A percentile compares a stretch with the other conserved stretches of the same genome.
phyloP scores from a whole-genome alignment of 352 stramenopile genomes.

The Pythium rhizo-oryzae region DNA sequence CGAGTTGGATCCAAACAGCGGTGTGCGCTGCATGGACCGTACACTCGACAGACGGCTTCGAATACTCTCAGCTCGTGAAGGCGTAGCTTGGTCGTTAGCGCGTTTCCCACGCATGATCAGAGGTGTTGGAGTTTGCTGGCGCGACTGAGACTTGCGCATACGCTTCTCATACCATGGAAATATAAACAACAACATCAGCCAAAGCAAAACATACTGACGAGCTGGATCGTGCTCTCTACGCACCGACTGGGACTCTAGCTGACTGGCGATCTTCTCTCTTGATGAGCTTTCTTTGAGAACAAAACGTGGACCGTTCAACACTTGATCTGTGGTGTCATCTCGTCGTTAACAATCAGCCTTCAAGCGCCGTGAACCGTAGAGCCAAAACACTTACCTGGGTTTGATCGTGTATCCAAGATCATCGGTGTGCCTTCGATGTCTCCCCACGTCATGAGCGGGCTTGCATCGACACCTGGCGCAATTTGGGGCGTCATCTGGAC shows the following conservation, averaged over 20 bases:
- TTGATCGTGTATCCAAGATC: slow-evolving; percentile 43
- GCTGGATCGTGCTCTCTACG: slow-evolving; percentile 8
- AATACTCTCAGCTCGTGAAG: slow-evolving; percentile 37
- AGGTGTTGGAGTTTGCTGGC: slow-evolving; percentile 24
- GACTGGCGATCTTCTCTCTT: slow-evolving; percentile 66
- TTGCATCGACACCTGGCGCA: slow-evolving; percentile 68
- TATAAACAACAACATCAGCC: neutral
- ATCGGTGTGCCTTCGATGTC: slow-evolving; percentile 82
- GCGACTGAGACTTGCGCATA: slow-evolving; percentile 18
- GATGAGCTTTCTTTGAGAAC: slow-evolving; percentile 62
- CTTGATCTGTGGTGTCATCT: slow-evolving; percentile 28
- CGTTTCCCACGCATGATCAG: slow-evolving; percentile 36
- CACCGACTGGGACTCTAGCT: slow-evolving; percentile 63
- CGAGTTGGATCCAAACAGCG: slow-evolving; percentile 57
- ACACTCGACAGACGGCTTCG: slow-evolving; percentile 58
- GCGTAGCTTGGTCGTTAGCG: slow-evolving; percentile 18
- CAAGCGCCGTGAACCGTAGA: neutral
- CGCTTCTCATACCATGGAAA: slow-evolving; percentile 11
- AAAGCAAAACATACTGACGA: neutral
- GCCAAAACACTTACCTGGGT: slow-evolving; percentile 37
- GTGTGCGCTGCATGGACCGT: slow-evolving; percentile 48
- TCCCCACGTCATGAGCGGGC: slow-evolving; percentile 86
- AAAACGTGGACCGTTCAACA: slow-evolving; percentile 55
- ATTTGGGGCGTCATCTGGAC: slow-evolving; percentile 84
- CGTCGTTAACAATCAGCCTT: neutral